These are phyloP conservation scores for Backusella tuberculispora DNA, from an alignment of 192 early-diverging fungal genomes.

Conservation along the genomic window DNA sequence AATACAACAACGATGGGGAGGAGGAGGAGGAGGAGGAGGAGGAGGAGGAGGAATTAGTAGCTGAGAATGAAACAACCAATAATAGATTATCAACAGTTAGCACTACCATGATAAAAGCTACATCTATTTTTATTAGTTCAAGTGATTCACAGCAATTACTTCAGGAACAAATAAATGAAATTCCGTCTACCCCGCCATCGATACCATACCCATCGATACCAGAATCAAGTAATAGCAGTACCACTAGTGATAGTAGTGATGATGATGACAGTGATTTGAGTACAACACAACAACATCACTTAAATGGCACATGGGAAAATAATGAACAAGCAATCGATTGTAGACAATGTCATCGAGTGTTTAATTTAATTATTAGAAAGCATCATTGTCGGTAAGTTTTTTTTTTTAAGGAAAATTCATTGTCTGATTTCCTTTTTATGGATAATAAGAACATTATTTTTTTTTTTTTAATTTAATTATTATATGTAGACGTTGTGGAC, in stretches of 20 bases:
- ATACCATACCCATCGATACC: neutral
- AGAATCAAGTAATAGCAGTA: neutral
- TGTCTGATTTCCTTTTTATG: no score
- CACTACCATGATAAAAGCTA: neutral
- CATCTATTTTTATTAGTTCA: neutral
- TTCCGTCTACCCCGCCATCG: neutral
- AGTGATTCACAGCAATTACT: neutral
- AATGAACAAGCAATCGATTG: slow-evolving; percentile 24
- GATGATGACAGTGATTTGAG: neutral
- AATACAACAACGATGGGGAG: no score
- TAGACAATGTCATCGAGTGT: slow-evolving; percentile 20
- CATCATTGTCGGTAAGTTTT: slow-evolving; percentile 32
- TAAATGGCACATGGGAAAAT: slow-evolving; percentile 19
- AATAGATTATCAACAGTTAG: neutral
- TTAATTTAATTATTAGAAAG: slow-evolving; percentile 30
- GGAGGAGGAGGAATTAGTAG: neutral
- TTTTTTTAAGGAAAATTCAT: no score
- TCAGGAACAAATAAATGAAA: slow-evolving; percentile 6
- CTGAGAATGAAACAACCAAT: no score
- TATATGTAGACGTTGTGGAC: slow-evolving; percentile 27
- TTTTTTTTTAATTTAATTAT: neutral
- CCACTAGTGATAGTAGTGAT: neutral
- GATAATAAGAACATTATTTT: no score
- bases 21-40: neutral
- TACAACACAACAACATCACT: neutral